phyloP scores from a whole-genome alignment of 2,329 filamentous ascomycete species.

The Ophiostoma perfectum region DNA sequence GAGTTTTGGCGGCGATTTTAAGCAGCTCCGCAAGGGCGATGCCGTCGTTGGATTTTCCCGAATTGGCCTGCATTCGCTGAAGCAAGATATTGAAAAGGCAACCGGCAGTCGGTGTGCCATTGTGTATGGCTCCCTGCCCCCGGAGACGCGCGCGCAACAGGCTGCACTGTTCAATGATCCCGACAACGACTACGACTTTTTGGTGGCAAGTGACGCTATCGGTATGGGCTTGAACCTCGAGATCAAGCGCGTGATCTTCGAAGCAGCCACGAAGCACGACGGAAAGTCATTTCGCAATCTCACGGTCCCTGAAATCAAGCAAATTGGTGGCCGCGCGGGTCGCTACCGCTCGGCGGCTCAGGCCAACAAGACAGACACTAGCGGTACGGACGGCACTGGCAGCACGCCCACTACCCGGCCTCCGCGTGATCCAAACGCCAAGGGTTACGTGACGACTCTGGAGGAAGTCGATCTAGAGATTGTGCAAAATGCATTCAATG shows the following conservation, averaged over 20 bases:
- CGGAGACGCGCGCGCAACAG: constrained; percentile 87
- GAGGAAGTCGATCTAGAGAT: constrained; percentile 61
- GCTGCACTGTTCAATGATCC: constrained; percentile 92
- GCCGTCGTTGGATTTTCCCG: constrained; percentile 85
- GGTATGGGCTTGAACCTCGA: constrained; percentile 95
- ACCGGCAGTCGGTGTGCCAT: constrained; percentile 82
- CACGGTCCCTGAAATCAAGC: constrained; percentile 74
- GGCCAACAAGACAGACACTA: background rate
- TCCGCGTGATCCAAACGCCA: background rate
- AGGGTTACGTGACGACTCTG: constrained; percentile 72
- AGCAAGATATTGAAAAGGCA: constrained; percentile 65
- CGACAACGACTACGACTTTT: constrained; percentile 87
- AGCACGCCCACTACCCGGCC: background rate
- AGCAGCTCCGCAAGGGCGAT: constrained; percentile 75
- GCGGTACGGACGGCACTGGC: background rate
- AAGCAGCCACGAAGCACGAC: constrained; percentile 68
- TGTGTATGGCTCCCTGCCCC: constrained; percentile 85
- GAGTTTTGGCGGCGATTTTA: constrained; percentile 60
- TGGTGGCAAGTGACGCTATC: constrained; percentile 75
- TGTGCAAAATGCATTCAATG: constrained; percentile 58
- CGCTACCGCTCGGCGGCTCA: constrained; percentile 67
- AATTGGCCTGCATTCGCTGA: constrained; percentile 72
- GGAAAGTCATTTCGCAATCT: constrained; percentile 54
- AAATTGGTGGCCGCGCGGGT: constrained; percentile 89
- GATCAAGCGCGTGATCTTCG: constrained; percentile 86